phyloP scores from a whole-genome alignment of 768 basidiomycete genomes.

The Pulveroboletus sp. region DNA sequence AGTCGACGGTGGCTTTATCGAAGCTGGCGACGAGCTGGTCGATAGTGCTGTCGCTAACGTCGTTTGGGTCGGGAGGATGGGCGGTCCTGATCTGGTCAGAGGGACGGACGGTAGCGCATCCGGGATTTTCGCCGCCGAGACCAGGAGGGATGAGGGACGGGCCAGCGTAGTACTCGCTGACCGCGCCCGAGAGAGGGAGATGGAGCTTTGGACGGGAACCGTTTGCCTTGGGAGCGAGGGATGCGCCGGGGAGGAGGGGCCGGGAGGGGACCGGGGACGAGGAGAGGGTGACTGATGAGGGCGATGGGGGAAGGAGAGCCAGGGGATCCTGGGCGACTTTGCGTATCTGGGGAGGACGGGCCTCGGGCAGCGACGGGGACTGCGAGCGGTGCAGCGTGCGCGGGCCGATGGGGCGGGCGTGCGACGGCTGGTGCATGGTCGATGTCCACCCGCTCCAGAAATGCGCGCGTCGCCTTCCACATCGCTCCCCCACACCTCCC shows the following conservation, averaged over 20 bases:
- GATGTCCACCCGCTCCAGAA: constrained; percentile 12
- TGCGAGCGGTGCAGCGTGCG: constrained; percentile 41
- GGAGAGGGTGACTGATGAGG: constrained; percentile 23
- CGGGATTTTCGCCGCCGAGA: constrained; percentile 35
- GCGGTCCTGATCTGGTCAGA: constrained; percentile 33
- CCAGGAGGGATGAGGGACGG: constrained; percentile 33
- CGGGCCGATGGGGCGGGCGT: constrained; percentile 49
- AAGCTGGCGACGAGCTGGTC: constrained; percentile 34
- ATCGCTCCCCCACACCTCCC: background rate
- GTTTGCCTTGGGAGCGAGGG: constrained; percentile 18
- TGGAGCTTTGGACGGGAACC: constrained; percentile 33
- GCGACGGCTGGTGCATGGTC: constrained; percentile 26
- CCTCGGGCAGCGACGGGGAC: constrained; percentile 39
- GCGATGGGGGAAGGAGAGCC: constrained; percentile 28
- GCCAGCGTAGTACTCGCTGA: constrained; percentile 32
- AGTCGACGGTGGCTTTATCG: constrained; percentile 28
- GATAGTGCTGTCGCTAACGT: constrained; percentile 33
- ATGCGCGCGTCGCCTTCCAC: background rate
- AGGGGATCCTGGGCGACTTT: constrained; percentile 30
- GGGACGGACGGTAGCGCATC: constrained; percentile 43
- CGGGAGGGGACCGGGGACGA: constrained; percentile 33
- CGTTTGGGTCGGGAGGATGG: constrained; percentile 24
- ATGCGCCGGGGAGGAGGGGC: constrained; percentile 30
- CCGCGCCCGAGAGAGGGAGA: constrained; percentile 30
- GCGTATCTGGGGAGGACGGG: constrained; percentile 40